Percentiles rank a stretch among this genome's conserved stretches.
Evolutionary conservation across 1,284 basidiomycete genomes (phyloP).

Genomic region (Tylopilus sp.): DNA sequence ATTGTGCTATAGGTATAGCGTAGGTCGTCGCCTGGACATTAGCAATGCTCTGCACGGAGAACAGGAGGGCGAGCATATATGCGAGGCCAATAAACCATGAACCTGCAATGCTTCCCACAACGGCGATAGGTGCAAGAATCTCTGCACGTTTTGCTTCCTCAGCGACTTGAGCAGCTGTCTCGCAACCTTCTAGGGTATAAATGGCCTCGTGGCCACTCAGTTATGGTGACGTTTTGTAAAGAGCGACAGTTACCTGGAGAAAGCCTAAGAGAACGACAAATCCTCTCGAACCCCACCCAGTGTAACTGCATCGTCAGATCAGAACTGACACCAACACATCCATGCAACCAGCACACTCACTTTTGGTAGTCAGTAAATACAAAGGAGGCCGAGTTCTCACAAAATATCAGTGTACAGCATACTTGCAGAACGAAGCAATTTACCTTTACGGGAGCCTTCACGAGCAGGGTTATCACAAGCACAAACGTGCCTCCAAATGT

Average conservation of each 20-base stretch:
- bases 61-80: slow-evolving; percentile 61
- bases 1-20: slow-evolving; percentile 59
- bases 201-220: slow-evolving; percentile 43
- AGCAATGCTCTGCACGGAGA: slow-evolving; percentile 54
- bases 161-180: slow-evolving; percentile 62
- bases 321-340: neutral
- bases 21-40: slow-evolving; percentile 49
- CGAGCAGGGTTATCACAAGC: slow-evolving; percentile 54
- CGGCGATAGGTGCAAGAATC: slow-evolving; percentile 54
- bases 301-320: slow-evolving; percentile 43
- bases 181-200: slow-evolving; percentile 62
- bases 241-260: slow-evolving; percentile 42
- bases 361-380: slow-evolving; percentile 62
- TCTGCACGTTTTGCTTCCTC: slow-evolving; percentile 60
- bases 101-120: slow-evolving; percentile 56
- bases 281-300: slow-evolving; percentile 53
- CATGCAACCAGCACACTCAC: slow-evolving; percentile 29
- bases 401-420: neutral
- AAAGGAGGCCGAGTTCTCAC: slow-evolving; percentile 52
- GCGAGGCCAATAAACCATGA: slow-evolving; percentile 60
- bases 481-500: slow-evolving; percentile 60
- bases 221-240: neutral
- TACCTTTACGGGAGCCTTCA: slow-evolving; percentile 56
- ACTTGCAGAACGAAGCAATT: neutral
- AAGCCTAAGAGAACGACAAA: slow-evolving; percentile 63